A percentile compares a stretch with the other conserved stretches of the same genome.
phyloP scores from a whole-genome alignment of 305 asterid genomes.

The Plantago coronopus region DNA sequence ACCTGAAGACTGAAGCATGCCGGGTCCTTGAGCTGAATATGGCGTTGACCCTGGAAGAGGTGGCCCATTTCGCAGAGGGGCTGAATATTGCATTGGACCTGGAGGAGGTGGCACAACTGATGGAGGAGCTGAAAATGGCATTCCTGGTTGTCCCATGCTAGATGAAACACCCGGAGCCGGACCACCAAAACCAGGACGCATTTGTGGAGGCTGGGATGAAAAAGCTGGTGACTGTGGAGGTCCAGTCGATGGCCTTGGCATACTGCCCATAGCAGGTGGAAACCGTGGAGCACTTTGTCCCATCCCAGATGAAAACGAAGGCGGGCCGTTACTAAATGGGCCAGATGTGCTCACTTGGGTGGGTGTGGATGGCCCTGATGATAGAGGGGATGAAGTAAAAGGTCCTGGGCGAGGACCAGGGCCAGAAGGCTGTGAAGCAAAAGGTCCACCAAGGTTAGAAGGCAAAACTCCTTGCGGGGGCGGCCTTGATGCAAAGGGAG shows the following conservation, averaged over 20 bases:
- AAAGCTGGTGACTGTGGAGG: constrained; percentile 53
- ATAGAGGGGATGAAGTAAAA: constrained; percentile 41
- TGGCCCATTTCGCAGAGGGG: constrained; percentile 41
- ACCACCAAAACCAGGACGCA: constrained; percentile 73
- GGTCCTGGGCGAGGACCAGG: constrained; percentile 68
- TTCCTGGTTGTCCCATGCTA: constrained; percentile 57
- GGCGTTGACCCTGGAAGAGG: constrained; percentile 73
- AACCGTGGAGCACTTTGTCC: constrained; percentile 51
- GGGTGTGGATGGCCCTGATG: constrained; percentile 48
- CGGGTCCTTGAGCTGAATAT: constrained; percentile 54
- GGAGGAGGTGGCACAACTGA: constrained; percentile 57
- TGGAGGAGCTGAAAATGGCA: constrained; percentile 53
- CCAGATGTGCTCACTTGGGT: constrained; percentile 38
- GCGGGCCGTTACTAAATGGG: constrained; percentile 69
- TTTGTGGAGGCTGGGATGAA: constrained; percentile 47
- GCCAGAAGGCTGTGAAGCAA: constrained; percentile 24
- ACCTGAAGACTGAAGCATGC: constrained; percentile 48
- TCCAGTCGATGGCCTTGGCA: constrained; percentile 54
- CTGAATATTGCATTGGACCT: constrained; percentile 62
- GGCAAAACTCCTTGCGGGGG: constrained; percentile 59
- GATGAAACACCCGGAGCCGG: constrained; percentile 53
- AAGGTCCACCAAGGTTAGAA: constrained; percentile 5
- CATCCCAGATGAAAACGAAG: constrained; percentile 46
- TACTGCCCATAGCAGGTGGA: constrained; percentile 54
- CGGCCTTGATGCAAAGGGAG: constrained; percentile 65